Base-by-base conservation (phyloP, 495 filamentous ascomycete species). In the Elasticomyces elasticus region DNA sequence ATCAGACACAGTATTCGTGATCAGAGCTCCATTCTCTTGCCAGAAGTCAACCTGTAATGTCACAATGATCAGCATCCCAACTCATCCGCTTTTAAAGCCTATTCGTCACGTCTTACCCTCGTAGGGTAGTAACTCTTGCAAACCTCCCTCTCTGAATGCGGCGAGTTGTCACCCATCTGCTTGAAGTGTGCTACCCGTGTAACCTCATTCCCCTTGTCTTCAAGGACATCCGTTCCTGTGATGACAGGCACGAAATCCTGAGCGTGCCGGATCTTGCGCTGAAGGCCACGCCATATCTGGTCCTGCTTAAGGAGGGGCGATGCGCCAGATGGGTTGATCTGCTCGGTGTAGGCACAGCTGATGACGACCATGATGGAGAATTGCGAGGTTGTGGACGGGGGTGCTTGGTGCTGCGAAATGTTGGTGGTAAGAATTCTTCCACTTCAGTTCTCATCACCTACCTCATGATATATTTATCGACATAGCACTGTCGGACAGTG, bases 221-320 rank as follows among this genome's bases (percentile, higher is more conserved):
- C 33, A 57, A 67, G 38, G 0, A 70, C 73, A 5, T 67, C 65
- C 13, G 72, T 74, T 11, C 62, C 62, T 42, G 65, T 58, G 50
- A 80, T 79, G 19, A 67, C 69, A 5, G 71, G 61, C 15, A 81
- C 69, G 54, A 80, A 81, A 48, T 70, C 69, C 45, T 79, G 70
- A 26, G 77, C 74, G 26, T 66, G 64, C 30, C 72, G 69, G 56
- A 69, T 67, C 60, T 81, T 81, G 51, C 72, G 60, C 46, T 74
- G 68, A 11, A 81, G 66, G 11, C 69, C 77, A 6, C 62, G 60
- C 77, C 77, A 81, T 26, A 80, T 54, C 62, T 81, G 74, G 12
- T 65, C 54, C 19, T 53, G 26, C 3, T 66, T 72, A 49, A 81
- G 66, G n/a, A 66, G 46, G 1, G 73, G 72, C 33, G 64, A 61